Percentiles rank a stretch among this genome's conserved stretches.
These are phyloP conservation scores for Fusarium nodosum DNA, from an alignment of 2,329 filamentous ascomycete genomes.

Conservation along the genomic window DNA sequence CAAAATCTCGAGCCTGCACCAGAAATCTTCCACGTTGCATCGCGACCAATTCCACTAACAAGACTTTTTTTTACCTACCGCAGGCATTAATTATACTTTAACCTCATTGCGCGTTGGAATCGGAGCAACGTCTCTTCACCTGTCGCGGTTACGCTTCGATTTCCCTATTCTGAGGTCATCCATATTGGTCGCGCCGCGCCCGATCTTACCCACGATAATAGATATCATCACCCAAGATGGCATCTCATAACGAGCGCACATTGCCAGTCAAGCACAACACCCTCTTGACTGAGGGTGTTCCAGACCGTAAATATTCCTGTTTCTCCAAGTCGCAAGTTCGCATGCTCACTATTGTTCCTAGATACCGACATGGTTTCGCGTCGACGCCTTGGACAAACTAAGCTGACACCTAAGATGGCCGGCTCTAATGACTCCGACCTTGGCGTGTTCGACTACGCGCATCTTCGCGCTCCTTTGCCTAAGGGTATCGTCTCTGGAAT, in stretches of 20 bases:
- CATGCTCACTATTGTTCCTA: conserved; percentile 56
- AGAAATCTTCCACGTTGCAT: conserved; percentile 22
- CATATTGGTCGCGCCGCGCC: conserved; percentile 45
- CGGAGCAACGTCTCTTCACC: conserved; percentile 7
- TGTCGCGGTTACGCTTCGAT: conserved; percentile 38
- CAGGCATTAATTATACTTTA: conserved; percentile 28
- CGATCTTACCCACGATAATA: conserved; percentile 34
- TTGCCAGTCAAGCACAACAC: conserved; percentile 75
- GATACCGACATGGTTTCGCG: conserved; percentile 82
- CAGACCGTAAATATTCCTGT: conserved; percentile 65
- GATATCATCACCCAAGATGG: conserved; percentile 60
- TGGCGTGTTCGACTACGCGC: conserved; percentile 94
- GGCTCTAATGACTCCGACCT: conserved; percentile 82
- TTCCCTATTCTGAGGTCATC: conserved; percentile 31
- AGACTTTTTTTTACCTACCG: conserved; percentile 14
- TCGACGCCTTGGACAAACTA: conserved; percentile 91
- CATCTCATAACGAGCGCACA: conserved; percentile 55
- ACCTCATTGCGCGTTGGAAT: conserved; percentile 34
- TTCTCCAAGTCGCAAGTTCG: conserved; percentile 26
- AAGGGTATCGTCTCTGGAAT: conserved; percentile 94
- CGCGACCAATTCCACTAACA: conserved; percentile 39
- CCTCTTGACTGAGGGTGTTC: conserved; percentile 74
- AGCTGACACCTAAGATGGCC: conserved; percentile 85
- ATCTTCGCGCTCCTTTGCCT: conserved; percentile 91
- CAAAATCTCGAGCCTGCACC: conserved; percentile 32